Evolutionary conservation across 169 alveolate species (phyloP), one percentile per base, ranked within the genome.

Genomic region (Cryptosporidium ryanae): DNA sequence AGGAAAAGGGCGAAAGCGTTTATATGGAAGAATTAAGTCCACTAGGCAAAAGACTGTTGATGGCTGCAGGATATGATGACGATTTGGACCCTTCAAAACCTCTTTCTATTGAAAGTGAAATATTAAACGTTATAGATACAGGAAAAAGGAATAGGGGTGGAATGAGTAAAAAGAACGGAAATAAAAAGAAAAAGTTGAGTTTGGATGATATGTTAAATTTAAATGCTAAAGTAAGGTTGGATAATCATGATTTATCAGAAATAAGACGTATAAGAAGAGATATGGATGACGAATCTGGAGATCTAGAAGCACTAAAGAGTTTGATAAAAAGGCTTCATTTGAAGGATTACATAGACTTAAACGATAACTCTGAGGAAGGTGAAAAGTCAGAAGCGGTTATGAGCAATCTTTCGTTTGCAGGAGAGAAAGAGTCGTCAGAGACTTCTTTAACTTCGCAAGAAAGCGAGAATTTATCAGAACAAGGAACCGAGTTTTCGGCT

Each of bases 181-280:
- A 38, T 38, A 38, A 38, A 38, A 57, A 76, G 13, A 76, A 61
- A 18, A 15, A 5, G 3, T 59, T 32, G 49, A 76, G 55, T 38
- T 46, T 76, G 43, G 87, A 76, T 6, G 68, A 76, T 34, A 76
- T 76, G 87, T 46, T n/a, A 0, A 48, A 76, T 2, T 49, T 61
- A 0, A 61, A 59, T 10, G 29, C 29, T 31, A 55, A 59, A 32
- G 59, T 76, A 13, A 76, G 13, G 64, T 12, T 76, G 64, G 87
- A 76, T 38, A 38, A 21, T 0, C 87, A 76, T 12, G 87, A 76
- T 43, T 55, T 76, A 23, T 76, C 87, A 57, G 87, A 76, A 29
- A 18, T 76, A 8, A 76, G 87, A 48, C 48, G 87, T n/a, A 18
- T 76, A 46, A 54, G 87, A 13, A 76, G 87, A 61, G 87, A 76